Conservation (phyloP, 129 eudicot genomes). For the Heracleum sosnowskyi region DNA sequence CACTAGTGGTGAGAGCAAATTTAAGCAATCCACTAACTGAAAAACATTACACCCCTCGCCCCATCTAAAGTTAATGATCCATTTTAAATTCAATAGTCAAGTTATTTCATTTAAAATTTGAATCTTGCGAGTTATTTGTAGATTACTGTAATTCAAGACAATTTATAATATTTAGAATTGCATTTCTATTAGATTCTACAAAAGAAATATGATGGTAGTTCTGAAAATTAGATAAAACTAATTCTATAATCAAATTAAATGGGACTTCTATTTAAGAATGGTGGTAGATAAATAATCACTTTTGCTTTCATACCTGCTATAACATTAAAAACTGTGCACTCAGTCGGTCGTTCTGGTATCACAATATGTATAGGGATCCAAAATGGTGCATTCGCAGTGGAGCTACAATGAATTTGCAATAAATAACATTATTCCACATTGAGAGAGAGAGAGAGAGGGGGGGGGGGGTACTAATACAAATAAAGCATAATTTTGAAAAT, state of each 20-base stretch:
- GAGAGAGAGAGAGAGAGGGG: not conserved
- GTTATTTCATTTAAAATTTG: not conserved
- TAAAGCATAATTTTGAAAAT: not conserved
- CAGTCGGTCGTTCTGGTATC: constrained; percentile 98
- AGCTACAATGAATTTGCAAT: constrained; percentile 41
- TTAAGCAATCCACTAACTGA: no score
- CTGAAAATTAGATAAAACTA: not conserved
- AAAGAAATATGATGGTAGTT: not conserved
- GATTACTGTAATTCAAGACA: not conserved
- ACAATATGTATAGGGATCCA: constrained; percentile 98
- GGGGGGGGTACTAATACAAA: not conserved
- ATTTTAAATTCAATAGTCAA: not conserved
- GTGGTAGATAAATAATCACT: not conserved
- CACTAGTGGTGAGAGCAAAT: no score
- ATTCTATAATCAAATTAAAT: not conserved
- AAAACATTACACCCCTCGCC: no score
- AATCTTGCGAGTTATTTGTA: not conserved
- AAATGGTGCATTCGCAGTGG: constrained; percentile 91
- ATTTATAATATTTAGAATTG: not conserved
- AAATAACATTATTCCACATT: not conserved
- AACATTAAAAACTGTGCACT: constrained; percentile 86
- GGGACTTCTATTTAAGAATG: not conserved
- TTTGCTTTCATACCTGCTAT: constrained; percentile 67
- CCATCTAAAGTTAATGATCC: not conserved
- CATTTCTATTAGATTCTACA: not conserved